Evolutionary conservation across 2,329 filamentous ascomycete genomes (phyloP).

Genomic region (Lecanoromycetidae sp.): DNA sequence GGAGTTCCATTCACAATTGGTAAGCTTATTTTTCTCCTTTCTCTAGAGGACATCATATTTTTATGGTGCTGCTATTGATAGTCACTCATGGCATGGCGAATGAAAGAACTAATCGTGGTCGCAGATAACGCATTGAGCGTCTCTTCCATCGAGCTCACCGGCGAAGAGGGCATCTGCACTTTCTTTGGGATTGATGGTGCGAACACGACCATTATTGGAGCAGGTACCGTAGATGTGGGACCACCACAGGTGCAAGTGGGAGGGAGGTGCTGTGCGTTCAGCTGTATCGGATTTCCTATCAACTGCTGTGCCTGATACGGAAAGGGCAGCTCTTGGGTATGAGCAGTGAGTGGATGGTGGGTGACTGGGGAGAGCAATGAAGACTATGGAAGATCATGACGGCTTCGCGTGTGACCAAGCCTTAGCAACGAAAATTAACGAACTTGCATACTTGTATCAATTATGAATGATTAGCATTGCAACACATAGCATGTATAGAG

Average conservation of each 20-base stretch:
- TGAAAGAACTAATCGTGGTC: background rate
- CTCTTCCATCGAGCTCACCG: conserved; percentile 3
- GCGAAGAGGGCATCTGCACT: background rate
- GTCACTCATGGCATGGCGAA: background rate
- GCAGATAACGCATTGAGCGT: conserved; percentile 7
- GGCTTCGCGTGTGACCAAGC: too few relatives aligned
- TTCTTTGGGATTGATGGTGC: conserved; percentile 6
- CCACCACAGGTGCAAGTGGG: conserved; percentile 7
- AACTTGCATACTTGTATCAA: too few relatives aligned
- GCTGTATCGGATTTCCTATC: background rate
- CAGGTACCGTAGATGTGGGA: conserved; percentile 8
- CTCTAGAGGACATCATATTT: background rate
- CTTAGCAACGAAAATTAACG: too few relatives aligned
- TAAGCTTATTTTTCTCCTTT: background rate
- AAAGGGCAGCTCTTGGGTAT: background rate
- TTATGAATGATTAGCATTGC: too few relatives aligned
- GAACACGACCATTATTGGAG: background rate
- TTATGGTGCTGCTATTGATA: background rate
- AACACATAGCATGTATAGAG: too few relatives aligned
- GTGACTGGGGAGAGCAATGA: too few relatives aligned
- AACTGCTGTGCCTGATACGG: background rate
- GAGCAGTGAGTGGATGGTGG: too few relatives aligned
- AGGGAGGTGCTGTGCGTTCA: conserved; percentile 1
- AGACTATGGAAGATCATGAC: too few relatives aligned
- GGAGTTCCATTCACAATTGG: background rate